phyloP scores from a whole-genome alignment of 371 early-diverging fungal genomes.

The Capillidium rhysosporum region DNA sequence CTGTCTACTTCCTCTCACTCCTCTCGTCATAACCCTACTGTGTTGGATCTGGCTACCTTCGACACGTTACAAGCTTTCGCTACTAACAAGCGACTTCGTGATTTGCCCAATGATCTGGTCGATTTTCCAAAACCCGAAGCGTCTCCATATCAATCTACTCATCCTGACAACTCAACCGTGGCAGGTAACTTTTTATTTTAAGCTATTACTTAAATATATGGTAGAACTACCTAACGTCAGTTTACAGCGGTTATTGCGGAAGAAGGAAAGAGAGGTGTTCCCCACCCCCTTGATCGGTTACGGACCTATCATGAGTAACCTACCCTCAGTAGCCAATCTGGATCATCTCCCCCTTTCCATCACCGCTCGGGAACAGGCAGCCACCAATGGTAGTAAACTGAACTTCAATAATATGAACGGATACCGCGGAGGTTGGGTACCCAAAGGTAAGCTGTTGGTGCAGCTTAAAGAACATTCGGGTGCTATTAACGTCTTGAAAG shows the following conservation, averaged over 20 bases:
- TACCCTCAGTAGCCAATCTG: conserved; percentile 10
- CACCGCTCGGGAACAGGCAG: conserved; percentile 11
- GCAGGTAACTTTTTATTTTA: not conserved
- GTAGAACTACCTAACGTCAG: not conserved
- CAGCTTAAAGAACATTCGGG: conserved; percentile 70
- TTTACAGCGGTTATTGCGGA: not conserved
- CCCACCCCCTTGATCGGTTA: not conserved
- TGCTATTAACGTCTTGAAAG: conserved; percentile 44
- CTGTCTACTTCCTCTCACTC: too few relatives aligned
- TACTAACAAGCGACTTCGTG: too few relatives aligned
- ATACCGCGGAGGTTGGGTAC: conserved; percentile 7
- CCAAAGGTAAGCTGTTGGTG: conserved; percentile 42
- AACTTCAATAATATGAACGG: not conserved
- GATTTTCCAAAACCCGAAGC: too few relatives aligned
- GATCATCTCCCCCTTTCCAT: conserved; percentile 10
- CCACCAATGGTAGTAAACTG: not conserved
- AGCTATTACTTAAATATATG: too few relatives aligned
- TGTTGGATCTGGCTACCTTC: too few relatives aligned
- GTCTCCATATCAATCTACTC: too few relatives aligned
- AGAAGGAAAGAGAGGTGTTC: conserved; percentile 1
- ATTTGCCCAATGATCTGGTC: too few relatives aligned
- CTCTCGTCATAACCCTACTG: too few relatives aligned
- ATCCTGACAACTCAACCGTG: not conserved
- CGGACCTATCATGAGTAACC: not conserved
- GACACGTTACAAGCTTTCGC: too few relatives aligned